A percentile compares a stretch with the other conserved stretches of the same genome.
Evolutionary conservation across 768 basidiomycete genomes (phyloP).

Genomic region (Lentinula sp.): DNA sequence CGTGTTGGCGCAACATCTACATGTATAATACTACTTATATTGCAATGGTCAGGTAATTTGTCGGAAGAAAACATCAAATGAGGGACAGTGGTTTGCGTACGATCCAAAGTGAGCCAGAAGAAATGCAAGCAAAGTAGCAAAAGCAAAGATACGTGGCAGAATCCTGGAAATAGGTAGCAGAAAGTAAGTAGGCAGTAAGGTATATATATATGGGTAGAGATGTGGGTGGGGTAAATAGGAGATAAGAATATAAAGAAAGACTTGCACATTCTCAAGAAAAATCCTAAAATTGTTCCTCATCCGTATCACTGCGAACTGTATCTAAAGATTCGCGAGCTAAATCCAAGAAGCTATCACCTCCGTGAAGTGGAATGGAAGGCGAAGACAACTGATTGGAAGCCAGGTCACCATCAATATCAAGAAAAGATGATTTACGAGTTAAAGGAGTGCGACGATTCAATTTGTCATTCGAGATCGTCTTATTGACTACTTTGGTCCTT

Average conservation of each 20-base stretch:
- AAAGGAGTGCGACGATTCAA: slow-evolving; percentile 44
- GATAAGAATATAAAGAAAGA: background rate
- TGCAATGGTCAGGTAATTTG: slow-evolving; percentile 7
- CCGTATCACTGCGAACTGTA: slow-evolving; percentile 27
- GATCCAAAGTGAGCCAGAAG: slow-evolving; percentile 6
- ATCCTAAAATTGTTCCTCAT: slow-evolving; percentile 5
- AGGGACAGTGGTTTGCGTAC: slow-evolving; percentile 8
- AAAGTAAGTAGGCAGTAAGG: slow-evolving; percentile 1
- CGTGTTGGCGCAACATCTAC: slow-evolving; percentile 6
- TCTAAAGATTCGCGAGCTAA: slow-evolving; percentile 49
- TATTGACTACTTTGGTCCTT: background rate
- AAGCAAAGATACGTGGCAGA: slow-evolving; percentile 2
- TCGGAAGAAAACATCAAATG: slow-evolving; percentile 10
- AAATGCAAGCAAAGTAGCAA: slow-evolving; percentile 3
- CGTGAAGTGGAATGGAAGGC: background rate
- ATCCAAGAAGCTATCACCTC: slow-evolving; percentile 41
- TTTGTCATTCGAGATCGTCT: slow-evolving; percentile 30
- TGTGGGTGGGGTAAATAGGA: background rate
- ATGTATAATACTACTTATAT: slow-evolving; percentile 7
- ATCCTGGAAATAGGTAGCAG: background rate
- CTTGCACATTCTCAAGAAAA: background rate
- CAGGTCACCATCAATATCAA: slow-evolving; percentile 57
- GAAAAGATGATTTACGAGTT: slow-evolving; percentile 65
- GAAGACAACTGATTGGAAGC: slow-evolving; percentile 18
- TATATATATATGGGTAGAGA: slow-evolving; percentile 1